Conservation (phyloP, 768 basidiomycete species). For the Amanita jacksonii region DNA sequence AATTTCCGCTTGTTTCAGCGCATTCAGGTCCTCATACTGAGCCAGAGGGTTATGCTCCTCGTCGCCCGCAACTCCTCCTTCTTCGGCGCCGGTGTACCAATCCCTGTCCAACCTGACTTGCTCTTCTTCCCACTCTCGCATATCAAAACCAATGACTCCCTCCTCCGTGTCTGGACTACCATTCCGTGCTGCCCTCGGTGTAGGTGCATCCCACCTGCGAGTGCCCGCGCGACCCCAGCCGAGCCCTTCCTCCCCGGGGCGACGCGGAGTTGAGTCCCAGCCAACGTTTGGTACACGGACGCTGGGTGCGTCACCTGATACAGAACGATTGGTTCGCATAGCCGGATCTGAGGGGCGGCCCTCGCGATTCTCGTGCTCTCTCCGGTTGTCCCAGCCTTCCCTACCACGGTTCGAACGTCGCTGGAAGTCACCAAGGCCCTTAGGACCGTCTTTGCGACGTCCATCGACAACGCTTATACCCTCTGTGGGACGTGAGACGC, state of each 20-base stretch:
- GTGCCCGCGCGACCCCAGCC: slow-evolving; percentile 56
- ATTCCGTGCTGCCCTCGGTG: slow-evolving; percentile 58
- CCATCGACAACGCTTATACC: slow-evolving; percentile 59
- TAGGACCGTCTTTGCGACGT: slow-evolving; percentile 45
- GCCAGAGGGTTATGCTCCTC: slow-evolving; percentile 90
- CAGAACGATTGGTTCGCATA: slow-evolving; percentile 46
- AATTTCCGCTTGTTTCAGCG: slow-evolving; percentile 63
- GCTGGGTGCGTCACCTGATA: slow-evolving; percentile 58
- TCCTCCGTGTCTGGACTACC: slow-evolving; percentile 65
- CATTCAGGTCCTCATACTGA: slow-evolving; percentile 81
- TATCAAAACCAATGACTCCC: slow-evolving; percentile 54
- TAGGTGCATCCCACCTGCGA: slow-evolving; percentile 75
- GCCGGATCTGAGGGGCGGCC: slow-evolving; percentile 48
- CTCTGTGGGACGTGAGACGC: slow-evolving; percentile 32
- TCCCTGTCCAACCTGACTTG: slow-evolving; percentile 86
- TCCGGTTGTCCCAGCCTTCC: slow-evolving; percentile 37
- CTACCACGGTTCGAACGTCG: slow-evolving; percentile 79
- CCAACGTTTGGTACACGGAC: slow-evolving; percentile 85
- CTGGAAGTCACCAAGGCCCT: slow-evolving; percentile 88
- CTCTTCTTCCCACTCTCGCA: slow-evolving; percentile 96
- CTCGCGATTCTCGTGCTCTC: slow-evolving; percentile 24
- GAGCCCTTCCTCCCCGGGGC: slow-evolving; percentile 40
- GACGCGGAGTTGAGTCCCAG: slow-evolving; percentile 90
- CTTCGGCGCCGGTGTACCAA: slow-evolving; percentile 93
- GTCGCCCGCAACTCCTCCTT: slow-evolving; percentile 76